Evolutionary conservation across 1,284 basidiomycete genomes (phyloP).

Genomic region (Porodaedalea pini): DNA sequence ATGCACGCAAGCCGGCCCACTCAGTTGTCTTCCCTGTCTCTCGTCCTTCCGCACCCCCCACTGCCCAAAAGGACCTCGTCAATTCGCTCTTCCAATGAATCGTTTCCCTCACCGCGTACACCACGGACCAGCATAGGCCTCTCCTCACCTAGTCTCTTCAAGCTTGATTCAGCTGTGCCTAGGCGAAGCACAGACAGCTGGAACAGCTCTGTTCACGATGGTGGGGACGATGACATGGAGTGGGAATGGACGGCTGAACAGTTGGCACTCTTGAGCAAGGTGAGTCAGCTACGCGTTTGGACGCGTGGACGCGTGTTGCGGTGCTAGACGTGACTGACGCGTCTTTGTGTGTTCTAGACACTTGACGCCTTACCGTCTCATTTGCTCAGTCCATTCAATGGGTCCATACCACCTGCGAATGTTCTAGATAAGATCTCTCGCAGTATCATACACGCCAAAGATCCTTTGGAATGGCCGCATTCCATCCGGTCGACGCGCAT

Average conservation of each 20-base stretch:
- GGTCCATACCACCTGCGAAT: constrained; percentile 74
- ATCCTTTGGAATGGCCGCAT: constrained; percentile 72
- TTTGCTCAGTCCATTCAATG: constrained; percentile 76
- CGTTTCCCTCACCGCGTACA: constrained; percentile 36
- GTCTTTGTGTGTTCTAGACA: constrained; percentile 43
- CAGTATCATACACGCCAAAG: constrained; percentile 66
- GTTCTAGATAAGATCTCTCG: constrained; percentile 79
- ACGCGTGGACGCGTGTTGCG: not conserved
- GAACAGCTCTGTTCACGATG: constrained; percentile 70
- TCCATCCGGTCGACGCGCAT: constrained; percentile 73
- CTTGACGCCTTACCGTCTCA: constrained; percentile 78
- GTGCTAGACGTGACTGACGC: constrained; percentile 6
- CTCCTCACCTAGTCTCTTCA: constrained; percentile 35
- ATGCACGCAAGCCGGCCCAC: constrained; percentile 34
- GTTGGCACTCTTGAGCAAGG: constrained; percentile 58
- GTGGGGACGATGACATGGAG: constrained; percentile 51
- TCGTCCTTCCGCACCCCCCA: constrained; percentile 35
- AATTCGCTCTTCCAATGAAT: constrained; percentile 28
- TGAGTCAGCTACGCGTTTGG: constrained; percentile 35
- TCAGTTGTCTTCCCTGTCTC: constrained; percentile 34
- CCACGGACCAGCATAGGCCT: constrained; percentile 33
- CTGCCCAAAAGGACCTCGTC: constrained; percentile 33
- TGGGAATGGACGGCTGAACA: constrained; percentile 75
- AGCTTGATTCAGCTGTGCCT: constrained; percentile 50
- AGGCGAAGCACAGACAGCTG: constrained; percentile 77